A percentile compares a stretch with the other conserved stretches of the same genome.
Conservation (phyloP, 2,329 filamentous ascomycete species). For the Verticillium isaacii region DNA sequence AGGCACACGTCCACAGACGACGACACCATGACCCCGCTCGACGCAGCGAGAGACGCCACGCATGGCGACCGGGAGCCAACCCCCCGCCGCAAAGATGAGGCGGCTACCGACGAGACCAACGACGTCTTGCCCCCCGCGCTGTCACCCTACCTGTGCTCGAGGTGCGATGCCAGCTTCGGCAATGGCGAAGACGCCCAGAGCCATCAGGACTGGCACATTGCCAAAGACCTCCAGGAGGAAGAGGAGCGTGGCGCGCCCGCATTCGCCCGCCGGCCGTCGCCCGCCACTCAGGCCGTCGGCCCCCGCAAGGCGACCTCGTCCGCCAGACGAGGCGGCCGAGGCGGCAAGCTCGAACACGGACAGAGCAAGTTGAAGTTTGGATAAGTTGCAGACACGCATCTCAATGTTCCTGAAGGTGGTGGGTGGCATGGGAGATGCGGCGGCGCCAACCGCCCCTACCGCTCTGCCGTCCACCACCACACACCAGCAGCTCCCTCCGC, state of each 20-base stretch:
- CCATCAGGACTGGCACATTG: constrained; percentile 93
- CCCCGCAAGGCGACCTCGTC: constrained; percentile 28
- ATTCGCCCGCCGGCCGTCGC: constrained; percentile 33
- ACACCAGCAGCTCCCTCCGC: too few species aligned
- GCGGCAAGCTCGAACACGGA: constrained; percentile 45
- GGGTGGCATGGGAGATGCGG: neutral
- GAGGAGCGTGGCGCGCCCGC: constrained; percentile 50
- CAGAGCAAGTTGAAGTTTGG: constrained; percentile 59
- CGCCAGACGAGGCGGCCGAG: constrained; percentile 28
- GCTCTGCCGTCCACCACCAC: neutral
- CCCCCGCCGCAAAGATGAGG: neutral
- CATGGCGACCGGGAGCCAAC: constrained; percentile 8
- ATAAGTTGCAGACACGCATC: neutral
- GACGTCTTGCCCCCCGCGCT: neutral
- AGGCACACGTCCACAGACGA: constrained; percentile 29
- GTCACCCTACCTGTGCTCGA: constrained; percentile 47
- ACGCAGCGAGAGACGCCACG: constrained; percentile 8
- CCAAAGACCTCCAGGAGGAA: constrained; percentile 71
- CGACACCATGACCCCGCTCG: constrained; percentile 12
- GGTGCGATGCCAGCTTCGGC: constrained; percentile 60
- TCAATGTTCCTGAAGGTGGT: neutral
- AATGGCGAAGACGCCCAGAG: constrained; percentile 58
- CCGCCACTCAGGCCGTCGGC: constrained; percentile 22
- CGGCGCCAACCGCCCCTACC: neutral
- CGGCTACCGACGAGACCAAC: constrained; percentile 9